phyloP scores from a whole-genome alignment of 352 stramenopile genomes.

The Pythium phragmiticola region DNA sequence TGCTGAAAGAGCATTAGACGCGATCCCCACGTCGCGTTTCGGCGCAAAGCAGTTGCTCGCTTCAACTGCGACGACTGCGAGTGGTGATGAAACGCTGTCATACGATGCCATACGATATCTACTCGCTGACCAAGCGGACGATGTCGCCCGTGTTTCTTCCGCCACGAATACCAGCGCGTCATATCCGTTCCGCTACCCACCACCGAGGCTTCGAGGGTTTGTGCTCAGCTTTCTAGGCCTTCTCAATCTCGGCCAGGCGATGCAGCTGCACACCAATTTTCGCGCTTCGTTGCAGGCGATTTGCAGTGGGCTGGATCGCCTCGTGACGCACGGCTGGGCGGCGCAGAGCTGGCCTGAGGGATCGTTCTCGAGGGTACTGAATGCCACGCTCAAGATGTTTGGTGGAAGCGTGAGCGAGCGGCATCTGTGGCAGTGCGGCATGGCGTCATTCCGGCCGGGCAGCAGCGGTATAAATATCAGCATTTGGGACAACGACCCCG shows the following conservation, averaged over 20 bases:
- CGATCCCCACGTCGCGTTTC: conserved; percentile 36
- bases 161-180: conserved; percentile 16
- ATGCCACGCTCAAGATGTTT: conserved; percentile 52
- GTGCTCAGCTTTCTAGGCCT: conserved; percentile 65
- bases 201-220: conserved; percentile 49
- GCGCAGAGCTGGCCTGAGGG: conserved; percentile 55
- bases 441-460: conserved; percentile 40
- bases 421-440: conserved; percentile 71
- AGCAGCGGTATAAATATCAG: conserved; percentile 51
- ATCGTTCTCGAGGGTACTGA: conserved; percentile 44
- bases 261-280: conserved; percentile 38
- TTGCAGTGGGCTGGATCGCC: conserved; percentile 49
- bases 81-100: conserved; percentile 15
- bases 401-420: conserved; percentile 40
- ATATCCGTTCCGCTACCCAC: conserved; percentile 35
- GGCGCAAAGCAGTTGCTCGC: conserved; percentile 28
- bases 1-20: conserved; percentile 12
- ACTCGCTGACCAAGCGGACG: conserved; percentile 28
- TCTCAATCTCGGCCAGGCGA: conserved; percentile 53
- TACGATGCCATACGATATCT: conserved; percentile 31
- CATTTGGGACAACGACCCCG: conserved; percentile 79
- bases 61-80: neutral
- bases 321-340: conserved; percentile 62
- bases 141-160: conserved; percentile 24
- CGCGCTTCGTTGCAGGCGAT: conserved; percentile 42